Evolutionary conservation across 2,329 filamentous ascomycete species (phyloP).

Genomic region (Volutella citrinella): DNA sequence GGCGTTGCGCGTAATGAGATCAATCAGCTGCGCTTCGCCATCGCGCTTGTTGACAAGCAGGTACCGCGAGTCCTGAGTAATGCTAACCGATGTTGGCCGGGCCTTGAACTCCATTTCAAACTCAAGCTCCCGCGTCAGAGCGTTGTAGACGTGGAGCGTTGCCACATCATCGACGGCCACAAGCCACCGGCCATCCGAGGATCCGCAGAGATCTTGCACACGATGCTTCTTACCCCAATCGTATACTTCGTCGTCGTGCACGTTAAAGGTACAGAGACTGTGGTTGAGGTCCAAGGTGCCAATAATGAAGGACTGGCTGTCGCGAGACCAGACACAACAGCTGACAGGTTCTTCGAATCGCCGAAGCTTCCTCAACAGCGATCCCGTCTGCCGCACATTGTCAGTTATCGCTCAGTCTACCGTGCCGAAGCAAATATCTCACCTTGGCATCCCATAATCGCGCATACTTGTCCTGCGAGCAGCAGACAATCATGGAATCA

Average conservation of each 20-base stretch:
- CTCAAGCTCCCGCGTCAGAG: conserved; percentile 68
- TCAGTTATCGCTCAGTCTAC: too few species aligned
- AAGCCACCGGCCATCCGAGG: conserved; percentile 73
- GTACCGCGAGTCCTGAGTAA: conserved; percentile 77
- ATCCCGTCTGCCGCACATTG: conserved; percentile 57
- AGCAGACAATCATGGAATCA: conserved; percentile 80
- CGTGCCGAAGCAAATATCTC: too few species aligned
- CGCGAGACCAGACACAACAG: conserved; percentile 82
- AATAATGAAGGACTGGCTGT: conserved; percentile 74
- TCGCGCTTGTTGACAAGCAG: conserved; percentile 80
- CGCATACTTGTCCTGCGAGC: conserved; percentile 70
- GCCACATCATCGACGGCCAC: conserved; percentile 71
- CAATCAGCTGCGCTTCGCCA: conserved; percentile 73
- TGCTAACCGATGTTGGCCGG: conserved; percentile 73
- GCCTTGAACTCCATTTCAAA: conserved; percentile 66
- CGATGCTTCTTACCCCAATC: conserved; percentile 70
- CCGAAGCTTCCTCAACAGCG: conserved; percentile 59
- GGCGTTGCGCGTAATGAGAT: conserved; percentile 69
- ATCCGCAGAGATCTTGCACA: conserved; percentile 82
- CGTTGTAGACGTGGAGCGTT: conserved; percentile 79
- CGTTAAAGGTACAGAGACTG: conserved; percentile 69
- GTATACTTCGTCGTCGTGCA: conserved; percentile 58
- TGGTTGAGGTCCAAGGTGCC: conserved; percentile 68
- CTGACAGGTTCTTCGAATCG: conserved; percentile 83
- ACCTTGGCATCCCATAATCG: conserved; percentile 73